phyloP scores from a whole-genome alignment of 2,329 filamentous ascomycete genomes.

The Aotearoamyces nothofagi region DNA sequence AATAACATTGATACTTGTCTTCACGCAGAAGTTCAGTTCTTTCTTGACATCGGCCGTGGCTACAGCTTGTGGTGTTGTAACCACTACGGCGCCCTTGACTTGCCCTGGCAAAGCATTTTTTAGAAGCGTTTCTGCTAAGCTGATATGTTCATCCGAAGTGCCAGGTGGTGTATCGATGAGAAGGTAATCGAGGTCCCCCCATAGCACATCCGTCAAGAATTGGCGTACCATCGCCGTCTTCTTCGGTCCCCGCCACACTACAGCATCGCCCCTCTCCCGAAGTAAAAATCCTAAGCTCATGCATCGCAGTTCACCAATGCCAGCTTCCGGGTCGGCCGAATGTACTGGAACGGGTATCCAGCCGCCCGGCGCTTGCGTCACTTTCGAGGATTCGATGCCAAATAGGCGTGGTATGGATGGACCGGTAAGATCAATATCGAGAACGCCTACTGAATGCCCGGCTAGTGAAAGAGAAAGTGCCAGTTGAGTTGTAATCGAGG shows the following conservation, averaged over 20 bases:
- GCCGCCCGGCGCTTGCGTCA: constrained; percentile 78
- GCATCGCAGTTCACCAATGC: constrained; percentile 54
- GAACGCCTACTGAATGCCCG: constrained; percentile 81
- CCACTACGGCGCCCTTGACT: constrained; percentile 77
- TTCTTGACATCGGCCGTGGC: constrained; percentile 79
- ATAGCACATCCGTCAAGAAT: constrained; percentile 82
- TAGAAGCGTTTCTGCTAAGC: constrained; percentile 73
- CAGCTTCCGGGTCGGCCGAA: constrained; percentile 31
- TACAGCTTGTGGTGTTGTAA: constrained; percentile 92
- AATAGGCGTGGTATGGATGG: constrained; percentile 94
- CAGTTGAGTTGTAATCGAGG: constrained; percentile 91
- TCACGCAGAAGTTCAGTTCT: constrained; percentile 76
- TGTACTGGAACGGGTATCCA: constrained; percentile 88
- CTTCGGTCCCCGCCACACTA: constrained; percentile 95
- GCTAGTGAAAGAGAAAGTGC: constrained; percentile 76
- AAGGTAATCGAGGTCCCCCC: constrained; percentile 78
- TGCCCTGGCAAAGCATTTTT: constrained; percentile 46
- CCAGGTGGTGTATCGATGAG: constrained; percentile 93
- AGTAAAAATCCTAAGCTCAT: constrained; percentile 93
- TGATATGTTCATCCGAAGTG: constrained; percentile 94
- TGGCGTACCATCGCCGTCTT: constrained; percentile 99
- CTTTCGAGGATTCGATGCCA: constrained; percentile 74
- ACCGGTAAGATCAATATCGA: constrained; percentile 91
- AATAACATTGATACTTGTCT: constrained; percentile 71
- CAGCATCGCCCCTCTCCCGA: constrained; percentile 68